Evolutionary conservation across 805 yeast species (phyloP).

Genomic region (Schwanniomyces sp.): DNA sequence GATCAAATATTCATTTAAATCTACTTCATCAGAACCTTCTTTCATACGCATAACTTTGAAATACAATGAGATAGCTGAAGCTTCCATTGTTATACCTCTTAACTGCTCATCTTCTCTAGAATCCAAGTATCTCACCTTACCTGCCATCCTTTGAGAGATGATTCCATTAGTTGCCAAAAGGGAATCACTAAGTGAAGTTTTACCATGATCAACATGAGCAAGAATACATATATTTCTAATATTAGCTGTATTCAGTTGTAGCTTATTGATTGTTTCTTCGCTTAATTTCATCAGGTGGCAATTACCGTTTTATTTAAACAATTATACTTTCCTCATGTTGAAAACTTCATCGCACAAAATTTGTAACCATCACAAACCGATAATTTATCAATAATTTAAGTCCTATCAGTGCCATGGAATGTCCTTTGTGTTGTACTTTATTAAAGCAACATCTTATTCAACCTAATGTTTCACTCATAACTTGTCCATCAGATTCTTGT

Average conservation of each 20-base stretch:
- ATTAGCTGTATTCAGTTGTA: slow-evolving; percentile 68
- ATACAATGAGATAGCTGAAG: slow-evolving; percentile 91
- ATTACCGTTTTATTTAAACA: not conserved
- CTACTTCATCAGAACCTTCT: slow-evolving; percentile 33
- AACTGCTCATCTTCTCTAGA: slow-evolving; percentile 94
- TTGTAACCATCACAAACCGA: not conserved
- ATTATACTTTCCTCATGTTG: not conserved
- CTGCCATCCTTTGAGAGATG: slow-evolving; percentile 92
- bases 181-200: slow-evolving; percentile 91
- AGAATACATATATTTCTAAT: slow-evolving; percentile 90
- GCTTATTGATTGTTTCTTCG: slow-evolving; percentile 58
- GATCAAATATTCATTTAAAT: slow-evolving; percentile 74
- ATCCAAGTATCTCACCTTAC: slow-evolving; percentile 89
- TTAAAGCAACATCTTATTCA: slow-evolving; percentile 26
- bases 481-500: slow-evolving; percentile 28
- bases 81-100: slow-evolving; percentile 97
- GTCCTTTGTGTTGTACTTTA: slow-evolving; percentile 28
- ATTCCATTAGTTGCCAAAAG: slow-evolving; percentile 93
- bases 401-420: slow-evolving; percentile 13
- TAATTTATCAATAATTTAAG: not conserved
- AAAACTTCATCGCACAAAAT: not conserved
- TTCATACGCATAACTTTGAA: slow-evolving; percentile 61
- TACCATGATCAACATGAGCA: slow-evolving; percentile 99
- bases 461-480: slow-evolving; percentile 21
- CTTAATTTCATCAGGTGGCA: slow-evolving; percentile 50